Base-by-base conservation (phyloP, 202 grass and related monocot genomes). In the Alloteropsis angusta region DNA sequence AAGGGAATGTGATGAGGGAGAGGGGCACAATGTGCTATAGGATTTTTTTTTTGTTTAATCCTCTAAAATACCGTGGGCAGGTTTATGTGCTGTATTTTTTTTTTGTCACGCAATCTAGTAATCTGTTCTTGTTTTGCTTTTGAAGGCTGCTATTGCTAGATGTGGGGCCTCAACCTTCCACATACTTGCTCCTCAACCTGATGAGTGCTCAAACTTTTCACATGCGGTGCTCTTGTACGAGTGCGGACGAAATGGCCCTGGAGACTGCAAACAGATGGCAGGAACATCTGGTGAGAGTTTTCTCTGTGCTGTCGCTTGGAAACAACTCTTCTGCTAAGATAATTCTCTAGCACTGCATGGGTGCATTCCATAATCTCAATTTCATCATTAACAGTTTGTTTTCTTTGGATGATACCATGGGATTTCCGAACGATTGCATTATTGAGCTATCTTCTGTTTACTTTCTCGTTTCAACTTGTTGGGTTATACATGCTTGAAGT, bases 61-160 rank as follows among this genome's bases (percentile, higher is more conserved):
- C 19, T 34, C 3, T 42, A 34, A 48, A 71, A 41, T 68, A 42
- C 60, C 49, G 21, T 42, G 6, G 43, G 6, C 23, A 63, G 37
- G 0, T 55, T 82, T 62, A 76, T 84, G 9, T 23, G 18, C 60
- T 85, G n/a, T 61, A 77, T 87, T 72, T 59, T 72, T 72, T 59
- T 72, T 10, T 77, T 81, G 35, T 58, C n/a, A 60, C 18, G 68
- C 13, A 56, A 71, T 85, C 21, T 16, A 78, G 34, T 69, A 21
- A 50, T 48, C 49, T 72, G 75, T 79, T 74, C 54, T 78, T 57
- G 18, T 35, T 58, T 58, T 71, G 46, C 21, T 80, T 79, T 62
- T 87, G 74, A 83, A 95, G 92, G 89, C 60, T 25, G 92, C 54
- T 65, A 42, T 89, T 76, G 79, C 85, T 54, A 89, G 14, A 77